Evolutionary conservation across 805 yeast genomes (phyloP).

Genomic region (Candida nitratophila): DNA sequence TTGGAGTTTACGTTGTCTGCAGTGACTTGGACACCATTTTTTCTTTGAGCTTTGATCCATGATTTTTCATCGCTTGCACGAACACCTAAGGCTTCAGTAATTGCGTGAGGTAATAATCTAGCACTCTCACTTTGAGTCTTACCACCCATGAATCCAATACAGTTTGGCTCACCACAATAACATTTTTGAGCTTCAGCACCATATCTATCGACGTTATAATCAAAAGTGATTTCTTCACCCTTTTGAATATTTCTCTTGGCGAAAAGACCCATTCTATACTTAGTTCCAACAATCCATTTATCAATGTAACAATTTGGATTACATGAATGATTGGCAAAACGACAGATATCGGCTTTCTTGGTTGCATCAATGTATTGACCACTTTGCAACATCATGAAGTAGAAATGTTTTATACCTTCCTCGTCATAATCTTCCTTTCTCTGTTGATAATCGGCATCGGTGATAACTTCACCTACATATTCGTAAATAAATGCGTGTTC

Average conservation of each 20-base stretch:
- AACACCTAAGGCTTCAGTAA: constrained; percentile 83
- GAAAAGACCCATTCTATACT: constrained; percentile 90
- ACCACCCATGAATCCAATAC: constrained; percentile 93
- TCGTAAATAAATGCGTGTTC: constrained; percentile 78
- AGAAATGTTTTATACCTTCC: constrained; percentile 69
- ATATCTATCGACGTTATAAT: constrained; percentile 91
- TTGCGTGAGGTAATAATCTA: constrained; percentile 69
- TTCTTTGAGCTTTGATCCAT: constrained; percentile 59
- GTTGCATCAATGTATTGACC: constrained; percentile 96
- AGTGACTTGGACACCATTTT: constrained; percentile 35
- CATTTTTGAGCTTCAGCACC: constrained; percentile 94
- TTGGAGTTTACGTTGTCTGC: constrained; percentile 48
- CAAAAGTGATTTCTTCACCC: constrained; percentile 91
- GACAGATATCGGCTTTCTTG: constrained; percentile 74
- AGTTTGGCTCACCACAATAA: constrained; percentile 87
- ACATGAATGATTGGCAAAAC: constrained; percentile 94
- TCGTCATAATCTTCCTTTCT: constrained; percentile 72
- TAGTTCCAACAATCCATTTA: constrained; percentile 93
- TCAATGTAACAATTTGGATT: constrained; percentile 92
- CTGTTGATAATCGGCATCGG: constrained; percentile 63
- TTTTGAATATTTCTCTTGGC: constrained; percentile 61
- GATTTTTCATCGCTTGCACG: constrained; percentile 58
- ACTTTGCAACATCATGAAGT: constrained; percentile 92
- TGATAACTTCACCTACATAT: constrained; percentile 90
- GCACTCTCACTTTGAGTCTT: constrained; percentile 95